Base-by-base conservation (phyloP, 2,329 filamentous ascomycete genomes). In the Metarhizium humberi region DNA sequence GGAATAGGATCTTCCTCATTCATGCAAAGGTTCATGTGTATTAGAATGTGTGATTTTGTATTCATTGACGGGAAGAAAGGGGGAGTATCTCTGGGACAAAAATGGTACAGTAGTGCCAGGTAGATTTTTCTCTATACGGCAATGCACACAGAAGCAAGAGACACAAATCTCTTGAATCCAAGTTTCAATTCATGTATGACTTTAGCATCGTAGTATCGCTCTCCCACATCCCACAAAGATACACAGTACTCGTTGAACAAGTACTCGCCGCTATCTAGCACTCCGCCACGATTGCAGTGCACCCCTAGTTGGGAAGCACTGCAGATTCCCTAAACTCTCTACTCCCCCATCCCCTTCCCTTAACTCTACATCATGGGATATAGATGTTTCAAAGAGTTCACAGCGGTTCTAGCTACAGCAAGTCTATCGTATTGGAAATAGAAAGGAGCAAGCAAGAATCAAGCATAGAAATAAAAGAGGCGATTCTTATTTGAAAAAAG, bases 51-150 rank as follows among this genome's bases (percentile, higher is more conserved):
- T 45, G 42, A 16, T 20, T 45, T 50, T 32, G 36, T 16, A 45
- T 45, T 45, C 14, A 40, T 5, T 30, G 3, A 48, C 10, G 11
- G 5, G 47, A 7, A 42, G 13, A 7, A 29, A 30, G 40, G 29
- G 46, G 29, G 46, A 40, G 32, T 34, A 34, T 34, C 25, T 30
- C 16, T 16, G 38, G 40, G 18, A n/a, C 14, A 49, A 45, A 45
- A 48, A 42, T 57, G 54, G 52, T 51, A 57, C 32, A 53, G 52
- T 56, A 57, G 30, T 55, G 45, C 45, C 45, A 30, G 20, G 25
- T 20, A 25, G 5, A 20, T 20, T 20, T 48, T 48, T 48, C 6
- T 20, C 5, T 7, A 20, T 8, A 30, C 7, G 13, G 25, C 45
- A 5, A 30, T 30, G 45, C 8, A 48, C 45, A 48, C 18, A 7